Evolutionary conservation across 2,329 filamentous ascomycete species (phyloP).

Genomic region (Fusarium guadeloupense): DNA sequence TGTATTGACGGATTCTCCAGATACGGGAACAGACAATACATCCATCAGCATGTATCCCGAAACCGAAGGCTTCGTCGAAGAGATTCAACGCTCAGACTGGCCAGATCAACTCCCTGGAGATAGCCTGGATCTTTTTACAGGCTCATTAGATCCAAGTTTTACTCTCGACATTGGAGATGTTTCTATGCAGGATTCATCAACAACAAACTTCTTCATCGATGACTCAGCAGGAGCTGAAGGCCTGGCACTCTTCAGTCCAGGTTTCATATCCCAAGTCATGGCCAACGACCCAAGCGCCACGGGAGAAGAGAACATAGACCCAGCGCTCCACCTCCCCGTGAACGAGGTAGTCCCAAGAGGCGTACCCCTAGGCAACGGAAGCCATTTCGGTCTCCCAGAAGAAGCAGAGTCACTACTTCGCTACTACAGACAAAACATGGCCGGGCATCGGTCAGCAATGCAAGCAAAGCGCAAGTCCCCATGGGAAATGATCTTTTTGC

Average conservation of each 20-base stretch:
- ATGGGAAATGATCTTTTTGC: slow-evolving; percentile 55
- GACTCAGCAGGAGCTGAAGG: slow-evolving; percentile 36
- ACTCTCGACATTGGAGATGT: slow-evolving; percentile 10
- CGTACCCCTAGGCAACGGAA: neutral
- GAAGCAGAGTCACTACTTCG: slow-evolving; percentile 43
- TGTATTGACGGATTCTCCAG: slow-evolving; percentile 7
- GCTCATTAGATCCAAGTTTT: slow-evolving; percentile 23
- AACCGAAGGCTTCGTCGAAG: slow-evolving; percentile 30
- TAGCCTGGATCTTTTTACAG: slow-evolving; percentile 35
- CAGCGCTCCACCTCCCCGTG: neutral
- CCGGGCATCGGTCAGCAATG: slow-evolving; percentile 41
- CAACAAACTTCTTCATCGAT: slow-evolving; percentile 32
- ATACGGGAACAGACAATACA: slow-evolving; percentile 18
- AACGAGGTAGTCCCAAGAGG: slow-evolving; percentile 8
- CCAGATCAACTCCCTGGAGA: slow-evolving; percentile 29
- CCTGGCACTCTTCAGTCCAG: slow-evolving; percentile 33
- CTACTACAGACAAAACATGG: slow-evolving; percentile 43
- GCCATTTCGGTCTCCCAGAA: slow-evolving; percentile 12
- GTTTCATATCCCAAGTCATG: slow-evolving; percentile 37
- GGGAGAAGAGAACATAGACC: neutral
- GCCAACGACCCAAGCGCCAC: slow-evolving; percentile 3
- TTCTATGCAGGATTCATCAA: slow-evolving; percentile 15
- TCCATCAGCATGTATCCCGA: slow-evolving; percentile 26
- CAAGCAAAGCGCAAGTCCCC: slow-evolving; percentile 51
- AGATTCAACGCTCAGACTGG: slow-evolving; percentile 37